Conservation (phyloP, 371 early-diverging fungal genomes). For the Mucor piriformis region DNA sequence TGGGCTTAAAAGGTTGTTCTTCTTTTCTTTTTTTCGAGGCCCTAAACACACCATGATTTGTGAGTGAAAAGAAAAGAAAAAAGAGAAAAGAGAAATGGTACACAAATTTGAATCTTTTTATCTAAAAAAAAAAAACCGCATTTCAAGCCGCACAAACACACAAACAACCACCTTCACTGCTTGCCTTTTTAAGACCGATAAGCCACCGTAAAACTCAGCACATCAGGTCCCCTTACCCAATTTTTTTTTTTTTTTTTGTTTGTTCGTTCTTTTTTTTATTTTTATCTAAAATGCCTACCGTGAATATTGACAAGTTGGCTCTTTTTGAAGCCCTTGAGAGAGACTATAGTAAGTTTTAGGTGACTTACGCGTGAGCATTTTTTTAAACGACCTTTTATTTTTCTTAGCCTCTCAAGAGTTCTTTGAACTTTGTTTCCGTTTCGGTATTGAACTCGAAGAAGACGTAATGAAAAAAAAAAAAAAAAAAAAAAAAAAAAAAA, state of each 20-base stretch:
- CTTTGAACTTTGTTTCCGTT: conserved; percentile 98
- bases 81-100: conserved; percentile 8
- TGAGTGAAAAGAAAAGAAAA: conserved; percentile 4
- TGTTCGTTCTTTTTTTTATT: neutral
- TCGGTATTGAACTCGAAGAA: conserved; percentile 99
- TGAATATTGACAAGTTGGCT: conserved; percentile 89
- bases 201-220: neutral
- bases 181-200: neutral
- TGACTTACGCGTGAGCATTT: neutral
- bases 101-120: conserved; percentile 9
- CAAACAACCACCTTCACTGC: neutral
- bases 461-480: conserved; percentile 62
- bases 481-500: neutral
- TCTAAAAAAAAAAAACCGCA: neutral
- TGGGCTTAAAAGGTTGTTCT: conserved; percentile 18
- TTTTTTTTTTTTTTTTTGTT: neutral
- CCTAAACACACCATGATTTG: conserved; percentile 28
- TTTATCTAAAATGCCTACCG: conserved; percentile 81
- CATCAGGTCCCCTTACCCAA: no score
- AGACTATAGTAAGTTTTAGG: conserved; percentile 64
- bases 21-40: conserved; percentile 34
- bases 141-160: no score
- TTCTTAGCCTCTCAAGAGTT: conserved; percentile 81
- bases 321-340: conserved; percentile 84
- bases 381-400: neutral